Evolutionary conservation across 1,284 basidiomycete genomes (phyloP).

Genomic region (Malassezia equina): DNA sequence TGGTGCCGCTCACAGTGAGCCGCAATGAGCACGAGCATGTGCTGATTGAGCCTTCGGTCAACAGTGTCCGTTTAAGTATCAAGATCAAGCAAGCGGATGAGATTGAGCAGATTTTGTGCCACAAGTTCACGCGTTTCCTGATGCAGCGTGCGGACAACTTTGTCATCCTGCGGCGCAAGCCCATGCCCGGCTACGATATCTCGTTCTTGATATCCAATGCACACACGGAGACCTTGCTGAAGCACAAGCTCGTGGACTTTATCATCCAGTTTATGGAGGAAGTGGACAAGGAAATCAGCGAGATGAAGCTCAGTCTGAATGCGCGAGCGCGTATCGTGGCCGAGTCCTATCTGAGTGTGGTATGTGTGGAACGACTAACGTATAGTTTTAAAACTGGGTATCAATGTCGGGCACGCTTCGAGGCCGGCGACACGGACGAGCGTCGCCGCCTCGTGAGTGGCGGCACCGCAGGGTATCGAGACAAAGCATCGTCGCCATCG

Average conservation of each 20-base stretch:
- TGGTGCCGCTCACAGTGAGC: slow-evolving; percentile 83
- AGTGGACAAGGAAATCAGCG: slow-evolving; percentile 79
- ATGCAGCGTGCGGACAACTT: slow-evolving; percentile 97
- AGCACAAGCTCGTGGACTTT: slow-evolving; percentile 99
- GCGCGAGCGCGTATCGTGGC: slow-evolving; percentile 93
- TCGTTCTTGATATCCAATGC: slow-evolving; percentile 96
- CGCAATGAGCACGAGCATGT: slow-evolving; percentile 95
- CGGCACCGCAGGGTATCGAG: background rate
- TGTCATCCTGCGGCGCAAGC: slow-evolving; percentile 85
- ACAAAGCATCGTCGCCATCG: slow-evolving; percentile 5
- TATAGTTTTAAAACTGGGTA: background rate
- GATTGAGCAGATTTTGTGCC: slow-evolving; percentile 89
- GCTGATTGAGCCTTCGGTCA: slow-evolving; percentile 89
- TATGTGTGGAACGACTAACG: slow-evolving; percentile 18
- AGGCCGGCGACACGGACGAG: background rate
- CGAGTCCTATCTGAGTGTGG: slow-evolving; percentile 53
- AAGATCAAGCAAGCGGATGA: slow-evolving; percentile 99
- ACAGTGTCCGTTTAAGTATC: slow-evolving; percentile 90
- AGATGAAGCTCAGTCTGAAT: slow-evolving; percentile 66
- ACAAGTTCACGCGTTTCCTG: slow-evolving; percentile 99
- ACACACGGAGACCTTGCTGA: slow-evolving; percentile 93
- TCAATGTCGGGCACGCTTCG: background rate
- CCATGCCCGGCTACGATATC: slow-evolving; percentile 83
- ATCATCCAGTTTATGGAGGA: slow-evolving; percentile 99
- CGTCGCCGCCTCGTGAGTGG: background rate